phyloP scores from a whole-genome alignment of 2,329 filamentous ascomycete genomes.

The Sporothrix globosa region DNA sequence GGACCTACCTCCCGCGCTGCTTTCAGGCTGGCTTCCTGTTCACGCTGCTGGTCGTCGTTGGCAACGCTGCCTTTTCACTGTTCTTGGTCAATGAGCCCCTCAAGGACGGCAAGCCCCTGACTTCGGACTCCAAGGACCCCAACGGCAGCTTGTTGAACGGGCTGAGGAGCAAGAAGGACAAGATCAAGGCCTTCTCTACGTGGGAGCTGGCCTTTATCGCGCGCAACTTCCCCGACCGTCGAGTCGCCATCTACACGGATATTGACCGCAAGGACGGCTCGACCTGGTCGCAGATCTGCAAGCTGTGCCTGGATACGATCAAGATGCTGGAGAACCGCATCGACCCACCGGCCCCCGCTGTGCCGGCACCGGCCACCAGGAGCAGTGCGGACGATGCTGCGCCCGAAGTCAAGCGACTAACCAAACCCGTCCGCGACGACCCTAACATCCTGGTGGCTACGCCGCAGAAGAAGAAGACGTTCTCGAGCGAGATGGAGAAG shows the following conservation, averaged over 20 bases:
- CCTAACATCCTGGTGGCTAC: slow-evolving; percentile 49
- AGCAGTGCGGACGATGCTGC: slow-evolving; percentile 23
- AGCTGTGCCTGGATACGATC: slow-evolving; percentile 69
- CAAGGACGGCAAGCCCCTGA: slow-evolving; percentile 83
- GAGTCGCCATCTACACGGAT: slow-evolving; percentile 82
- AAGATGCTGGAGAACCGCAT: slow-evolving; percentile 69
- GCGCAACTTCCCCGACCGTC: slow-evolving; percentile 70
- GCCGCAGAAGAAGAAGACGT: slow-evolving; percentile 42
- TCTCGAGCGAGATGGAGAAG: slow-evolving; percentile 52
- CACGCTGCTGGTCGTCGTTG: slow-evolving; percentile 72
- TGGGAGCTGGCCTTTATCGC: slow-evolving; percentile 88
- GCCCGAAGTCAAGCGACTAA: slow-evolving; percentile 44
- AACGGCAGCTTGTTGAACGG: slow-evolving; percentile 88
- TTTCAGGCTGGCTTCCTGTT: slow-evolving; percentile 68
- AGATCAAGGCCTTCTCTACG: slow-evolving; percentile 80
- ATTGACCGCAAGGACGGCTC: slow-evolving; percentile 80
- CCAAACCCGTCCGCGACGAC: slow-evolving; percentile 50
- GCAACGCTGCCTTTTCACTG: slow-evolving; percentile 76
- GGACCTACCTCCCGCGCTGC: slow-evolving; percentile 60
- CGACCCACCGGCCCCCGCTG: slow-evolving; percentile 48
- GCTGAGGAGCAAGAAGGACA: slow-evolving; percentile 78
- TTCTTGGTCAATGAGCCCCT: slow-evolving; percentile 80
- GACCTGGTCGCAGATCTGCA: slow-evolving; percentile 78
- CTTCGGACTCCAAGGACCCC: slow-evolving; percentile 82
- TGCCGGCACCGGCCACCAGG: slow-evolving; percentile 38